Conservation (phyloP, 345 rosid genomes). For the Eucalyptus polybractea region DNA sequence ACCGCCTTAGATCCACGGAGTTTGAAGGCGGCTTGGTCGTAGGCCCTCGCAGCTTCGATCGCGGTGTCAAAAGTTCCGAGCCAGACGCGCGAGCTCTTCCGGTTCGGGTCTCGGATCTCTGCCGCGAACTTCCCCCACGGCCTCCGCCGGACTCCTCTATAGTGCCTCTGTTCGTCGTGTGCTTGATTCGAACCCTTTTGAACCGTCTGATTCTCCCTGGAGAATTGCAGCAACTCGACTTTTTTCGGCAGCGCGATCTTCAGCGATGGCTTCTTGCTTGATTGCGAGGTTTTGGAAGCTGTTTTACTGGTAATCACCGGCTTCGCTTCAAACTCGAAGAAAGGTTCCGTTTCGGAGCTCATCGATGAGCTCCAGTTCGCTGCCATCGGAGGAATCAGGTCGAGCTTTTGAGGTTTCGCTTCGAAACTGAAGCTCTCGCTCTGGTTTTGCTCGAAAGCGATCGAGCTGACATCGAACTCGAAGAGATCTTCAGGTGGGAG, state of each 20-base stretch:
- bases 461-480: background rate
- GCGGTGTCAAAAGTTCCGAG: slow-evolving; percentile 76
- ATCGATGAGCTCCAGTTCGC: background rate
- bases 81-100: slow-evolving; percentile 70
- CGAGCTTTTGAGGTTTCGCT: background rate
- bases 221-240: slow-evolving; percentile 39
- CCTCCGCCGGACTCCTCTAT: slow-evolving; percentile 85
- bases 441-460: background rate
- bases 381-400: background rate
- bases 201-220: background rate
- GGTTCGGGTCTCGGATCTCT: slow-evolving; percentile 84
- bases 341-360: background rate
- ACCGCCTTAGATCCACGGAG: slow-evolving; percentile 82
- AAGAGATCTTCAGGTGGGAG: slow-evolving; percentile 1
- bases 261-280: slow-evolving; percentile 18
- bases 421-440: background rate
- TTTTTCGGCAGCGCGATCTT: slow-evolving; percentile 36
- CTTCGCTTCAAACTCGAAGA: slow-evolving; percentile 22
- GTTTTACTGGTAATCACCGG: slow-evolving; percentile 21
- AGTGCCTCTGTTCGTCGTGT: slow-evolving; percentile 28
- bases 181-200: background rate
- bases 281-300: slow-evolving; percentile 7
- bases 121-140: slow-evolving; percentile 99
- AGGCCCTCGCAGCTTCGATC: slow-evolving; percentile 76
- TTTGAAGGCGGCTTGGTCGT: slow-evolving; percentile 70